A percentile compares a stretch with the other conserved stretches of the same genome.
These are phyloP conservation scores for Coemansia sp. DNA, from an alignment of 371 early-diverging fungal genomes.

Conservation along the genomic window DNA sequence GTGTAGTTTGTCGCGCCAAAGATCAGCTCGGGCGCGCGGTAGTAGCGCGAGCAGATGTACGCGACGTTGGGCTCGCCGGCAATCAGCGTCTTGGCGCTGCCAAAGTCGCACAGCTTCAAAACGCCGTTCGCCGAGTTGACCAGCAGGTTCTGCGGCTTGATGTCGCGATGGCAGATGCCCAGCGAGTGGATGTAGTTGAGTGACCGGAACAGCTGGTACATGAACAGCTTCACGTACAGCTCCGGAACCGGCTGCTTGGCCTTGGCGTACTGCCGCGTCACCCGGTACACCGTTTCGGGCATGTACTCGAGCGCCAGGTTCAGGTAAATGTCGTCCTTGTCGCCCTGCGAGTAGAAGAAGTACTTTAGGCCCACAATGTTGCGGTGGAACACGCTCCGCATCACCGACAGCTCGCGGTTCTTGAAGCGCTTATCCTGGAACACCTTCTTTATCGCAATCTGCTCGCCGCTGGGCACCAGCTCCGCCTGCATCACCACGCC, in stretches of 20 bases:
- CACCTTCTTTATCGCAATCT: slow-evolving; percentile 93
- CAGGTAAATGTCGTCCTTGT: slow-evolving; percentile 86
- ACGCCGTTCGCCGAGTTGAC: slow-evolving; percentile 87
- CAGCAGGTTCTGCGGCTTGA: slow-evolving; percentile 98
- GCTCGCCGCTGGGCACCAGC: slow-evolving; percentile 74
- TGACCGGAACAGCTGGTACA: slow-evolving; percentile 95
- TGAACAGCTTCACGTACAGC: slow-evolving; percentile 91
- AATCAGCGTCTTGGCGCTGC: slow-evolving; percentile 94
- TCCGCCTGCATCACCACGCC: slow-evolving; percentile 96
- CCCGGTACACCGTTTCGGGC: slow-evolving; percentile 92
- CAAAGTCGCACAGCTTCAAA: slow-evolving; percentile 99
- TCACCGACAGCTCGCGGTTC: slow-evolving; percentile 96
- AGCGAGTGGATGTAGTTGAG: slow-evolving; percentile 95
- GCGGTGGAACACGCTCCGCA: slow-evolving; percentile 86
- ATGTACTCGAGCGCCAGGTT: slow-evolving; percentile 92
- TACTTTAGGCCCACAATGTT: slow-evolving; percentile 84
- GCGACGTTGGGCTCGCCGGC: slow-evolving; percentile 95
- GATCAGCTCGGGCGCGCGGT: slow-evolving; percentile 98
- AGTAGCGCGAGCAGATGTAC: slow-evolving; percentile 98
- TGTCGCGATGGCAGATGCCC: slow-evolving; percentile 97
- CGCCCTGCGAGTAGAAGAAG: slow-evolving; percentile 76
- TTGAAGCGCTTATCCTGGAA: slow-evolving; percentile 94
- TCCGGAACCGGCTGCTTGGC: slow-evolving; percentile 92
- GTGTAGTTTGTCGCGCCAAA: slow-evolving; percentile 97
- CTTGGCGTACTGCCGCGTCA: slow-evolving; percentile 82